phyloP scores from a whole-genome alignment of 306 rosid species.

The Arachis stenosperma region DNA sequence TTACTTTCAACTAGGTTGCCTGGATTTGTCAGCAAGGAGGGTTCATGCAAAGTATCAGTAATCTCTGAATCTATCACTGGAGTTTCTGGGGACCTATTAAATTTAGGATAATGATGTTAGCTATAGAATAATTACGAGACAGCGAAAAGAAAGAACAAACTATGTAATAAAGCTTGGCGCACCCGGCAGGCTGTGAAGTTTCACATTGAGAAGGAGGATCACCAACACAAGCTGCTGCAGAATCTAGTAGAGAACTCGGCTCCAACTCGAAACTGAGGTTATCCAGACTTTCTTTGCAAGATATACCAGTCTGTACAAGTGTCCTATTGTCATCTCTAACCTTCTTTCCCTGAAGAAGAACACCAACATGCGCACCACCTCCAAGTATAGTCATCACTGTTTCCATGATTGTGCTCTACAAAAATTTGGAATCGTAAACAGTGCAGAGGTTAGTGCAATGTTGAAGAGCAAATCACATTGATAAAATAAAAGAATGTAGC shows the following conservation, averaged over 20 bases:
- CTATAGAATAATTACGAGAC: not conserved
- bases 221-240: slow-evolving; percentile 48
- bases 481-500: not conserved
- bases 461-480: not conserved
- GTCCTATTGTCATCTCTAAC: slow-evolving; percentile 82
- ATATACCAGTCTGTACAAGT: slow-evolving; percentile 79
- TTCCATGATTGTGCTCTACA: slow-evolving; percentile 81
- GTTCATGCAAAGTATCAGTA: slow-evolving; percentile 53
- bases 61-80: slow-evolving; percentile 55
- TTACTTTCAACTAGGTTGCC: slow-evolving; percentile 55
- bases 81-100: slow-evolving; percentile 65
- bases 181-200: slow-evolving; percentile 60
- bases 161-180: slow-evolving; percentile 32
- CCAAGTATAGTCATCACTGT: slow-evolving; percentile 75
- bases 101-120: slow-evolving; percentile 33
- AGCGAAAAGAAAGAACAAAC: slow-evolving; percentile 30
- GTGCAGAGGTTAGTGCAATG: slow-evolving; percentile 12
- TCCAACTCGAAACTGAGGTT: slow-evolving; percentile 79
- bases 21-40: slow-evolving; percentile 52
- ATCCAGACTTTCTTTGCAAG: slow-evolving; percentile 75
- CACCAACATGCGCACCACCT: slow-evolving; percentile 71
- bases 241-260: slow-evolving; percentile 58
- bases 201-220: slow-evolving; percentile 63
- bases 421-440: slow-evolving; percentile 25
- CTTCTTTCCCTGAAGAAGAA: slow-evolving; percentile 73